Base-by-base conservation (phyloP, 1,139 yeast genomes). In the Arxiozyma heterogenica region DNA sequence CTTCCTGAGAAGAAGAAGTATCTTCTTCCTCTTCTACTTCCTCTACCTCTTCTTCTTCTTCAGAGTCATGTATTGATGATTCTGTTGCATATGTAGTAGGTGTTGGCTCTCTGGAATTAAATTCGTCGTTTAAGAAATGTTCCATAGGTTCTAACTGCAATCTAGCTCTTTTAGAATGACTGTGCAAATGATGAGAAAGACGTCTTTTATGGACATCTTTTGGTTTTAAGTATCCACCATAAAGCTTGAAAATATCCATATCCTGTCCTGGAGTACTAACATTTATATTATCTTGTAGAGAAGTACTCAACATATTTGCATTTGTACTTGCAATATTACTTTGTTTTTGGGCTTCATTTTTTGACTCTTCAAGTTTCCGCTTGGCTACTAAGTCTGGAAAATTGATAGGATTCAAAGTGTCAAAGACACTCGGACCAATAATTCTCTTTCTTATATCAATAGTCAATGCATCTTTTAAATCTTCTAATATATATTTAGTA, bases 361-460 rank as follows among this genome's bases (percentile, higher is more conserved):
- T 67, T 23, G 58, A 60, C 41, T 70, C 73, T 22, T 69, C 73
- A 54, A 73, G 75, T 38, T 61, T 59, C 21, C 64, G 70, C 45
- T 77, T 78, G n/a, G 74, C 74, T 39, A 81, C 70, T 27, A 81
- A 61, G 1, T 75, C 75, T 0, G 86, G 83, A 61, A 81, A 84
- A 51, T 79, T 78, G 4, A 79, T 80, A 49, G 82, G 84, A 56
- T 79, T 78, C 58, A 89, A 74, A 21, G 79, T 71, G 41, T 83
- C 85, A 53, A 86, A 75, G 20, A 89, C 79, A 1, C 78, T 76
- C 0, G 95, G 91, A 0, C 89, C 91, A 41, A 87, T 78, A 6
- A 86, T 73, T 59, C 90, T 79, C 63, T 84, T 93, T 62, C 88
- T 75, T 41, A 89, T 79, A 69, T 89, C 96, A 57, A 85, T 84